Base-by-base conservation (phyloP, 2,329 filamentous ascomycete species). In the Claviceps africana region DNA sequence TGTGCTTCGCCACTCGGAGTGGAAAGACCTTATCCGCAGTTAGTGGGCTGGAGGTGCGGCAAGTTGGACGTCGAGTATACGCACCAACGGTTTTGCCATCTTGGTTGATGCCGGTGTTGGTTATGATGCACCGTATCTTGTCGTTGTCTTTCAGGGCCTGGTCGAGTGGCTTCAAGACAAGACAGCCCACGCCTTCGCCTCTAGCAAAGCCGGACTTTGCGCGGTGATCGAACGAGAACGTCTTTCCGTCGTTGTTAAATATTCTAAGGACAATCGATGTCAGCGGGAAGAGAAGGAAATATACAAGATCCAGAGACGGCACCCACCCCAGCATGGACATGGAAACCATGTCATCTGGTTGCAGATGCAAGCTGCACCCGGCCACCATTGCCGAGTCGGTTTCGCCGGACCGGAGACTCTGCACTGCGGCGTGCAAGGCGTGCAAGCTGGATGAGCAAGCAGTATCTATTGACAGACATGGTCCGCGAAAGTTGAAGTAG, bases 141-240 rank as follows among this genome's bases (percentile, higher is more conserved):
- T 84, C 78, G 21, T 74, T 74, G 55, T 79, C 77, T 40, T 61
- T 65, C 25, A 80, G 60, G 3, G 80, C 80, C 53, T 76, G 69
- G 31, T 73, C 69, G 0, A 83, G 67, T 0, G 71, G 72, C 64
- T 83, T 83, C n/a, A 84, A 60, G 11, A 82, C 61, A 2, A 83
- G 57, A 48, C 75, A 69, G 3, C 69, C 77, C 21, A 74, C 72
- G 3, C 79, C 81, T 57, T 84, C 81, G 8, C 79, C 81, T 15
- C 81, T 72, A 0, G 74, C 79, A 57, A 81, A 85, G 0, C 82
- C 82, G 40, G 35, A 58, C 11, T 61, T 47, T 35, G 60, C 61
- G 46, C 60, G 48, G 54, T 64, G 54, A 58, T 66, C 55, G 33
- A 60, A 57, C 40, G 75, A 75, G 48, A 70, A 72, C 13, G 72